Evolutionary conservation across 2,329 filamentous ascomycete genomes (phyloP), one percentile per base, ranked within the genome.

Genomic region (Rachicladosporium sp.): DNA sequence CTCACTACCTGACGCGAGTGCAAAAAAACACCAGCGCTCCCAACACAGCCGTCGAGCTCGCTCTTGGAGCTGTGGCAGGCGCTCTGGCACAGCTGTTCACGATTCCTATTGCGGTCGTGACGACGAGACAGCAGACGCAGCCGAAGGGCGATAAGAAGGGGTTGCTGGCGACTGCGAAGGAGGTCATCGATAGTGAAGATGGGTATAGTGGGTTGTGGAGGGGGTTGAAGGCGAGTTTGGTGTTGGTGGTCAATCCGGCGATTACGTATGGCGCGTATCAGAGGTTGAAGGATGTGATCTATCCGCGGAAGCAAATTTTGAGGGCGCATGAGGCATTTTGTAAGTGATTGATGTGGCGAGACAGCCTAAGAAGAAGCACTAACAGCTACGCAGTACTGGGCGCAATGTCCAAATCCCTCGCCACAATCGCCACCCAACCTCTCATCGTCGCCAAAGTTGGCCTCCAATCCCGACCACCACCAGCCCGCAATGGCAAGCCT

Each of bases 181-280:
- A 98, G 60, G 87, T 98, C 4, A 70, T 96, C 31, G 69, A 91
- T 40, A 84, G 88, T 42, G 88, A 93, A 48, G 91, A 98, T 63
- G 91, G 91, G 27, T 78, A 83, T 59, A 76, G 73, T 13, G 91
- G 91, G 10, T 71, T 98, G 33, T 98, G 91, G 91, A 80, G 89
- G 61, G 91, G 91, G 6, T 65, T 98, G 51, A 95, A 95, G 67
- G 91, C 91, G 40, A 95, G 88, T 61, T 71, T 98, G 58, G 89
- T 98, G 27, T 73, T 98, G 43, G 89, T 96, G 8, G 76, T 96
- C 44, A 98, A 98, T 60, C 91, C 91, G 8, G 85, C 88, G 35
- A 98, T 98, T 60, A 98, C 91, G 35, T 98, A 98, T 54, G 91
- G 91, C 38, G 87, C 88, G 39, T 98, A 96, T 57, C 88, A 98